Evolutionary conservation across 768 basidiomycete species (phyloP).

Genomic region (Russula foetens): DNA sequence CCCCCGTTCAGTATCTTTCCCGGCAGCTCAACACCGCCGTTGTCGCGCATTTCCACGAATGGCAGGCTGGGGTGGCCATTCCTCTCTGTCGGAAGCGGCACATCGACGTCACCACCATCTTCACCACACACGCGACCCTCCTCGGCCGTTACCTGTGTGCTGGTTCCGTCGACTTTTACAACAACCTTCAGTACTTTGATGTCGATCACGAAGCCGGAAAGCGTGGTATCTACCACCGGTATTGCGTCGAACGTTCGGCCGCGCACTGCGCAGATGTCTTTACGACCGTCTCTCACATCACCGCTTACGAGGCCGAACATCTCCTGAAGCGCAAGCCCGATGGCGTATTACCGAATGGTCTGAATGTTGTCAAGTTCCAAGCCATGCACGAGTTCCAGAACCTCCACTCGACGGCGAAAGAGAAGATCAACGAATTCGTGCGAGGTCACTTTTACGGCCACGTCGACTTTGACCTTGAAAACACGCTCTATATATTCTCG

Average conservation of each 20-base stretch:
- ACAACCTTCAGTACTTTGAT: slow-evolving; percentile 98
- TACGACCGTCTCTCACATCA: slow-evolving; percentile 97
- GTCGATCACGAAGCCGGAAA: slow-evolving; percentile 99
- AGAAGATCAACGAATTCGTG: slow-evolving; percentile 98
- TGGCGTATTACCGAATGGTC: slow-evolving; percentile 92
- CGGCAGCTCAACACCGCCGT: slow-evolving; percentile 80
- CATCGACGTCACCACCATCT: slow-evolving; percentile 97
- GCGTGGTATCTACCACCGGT: slow-evolving; percentile 95
- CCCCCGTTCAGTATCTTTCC: slow-evolving; percentile 54
- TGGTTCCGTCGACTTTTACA: slow-evolving; percentile 98
- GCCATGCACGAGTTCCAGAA: slow-evolving; percentile 99
- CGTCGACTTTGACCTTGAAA: slow-evolving; percentile 92
- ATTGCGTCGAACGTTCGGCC: slow-evolving; percentile 94
- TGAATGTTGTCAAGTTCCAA: slow-evolving; percentile 98
- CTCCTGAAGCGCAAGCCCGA: slow-evolving; percentile 96
- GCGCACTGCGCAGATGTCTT: slow-evolving; percentile 97
- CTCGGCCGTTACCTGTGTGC: slow-evolving; percentile 98
- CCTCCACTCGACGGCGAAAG: slow-evolving; percentile 83
- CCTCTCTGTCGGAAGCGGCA: slow-evolving; percentile 93
- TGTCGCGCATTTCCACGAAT: slow-evolving; percentile 98
- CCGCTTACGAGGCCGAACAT: slow-evolving; percentile 95
- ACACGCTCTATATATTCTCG: slow-evolving; percentile 92
- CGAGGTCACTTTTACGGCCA: slow-evolving; percentile 98
- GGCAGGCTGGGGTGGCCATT: slow-evolving; percentile 97
- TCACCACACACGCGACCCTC: slow-evolving; percentile 97